These are phyloP conservation scores for Erodium moschatum DNA, from an alignment of 441 rosid genomes.

Conservation along the genomic window DNA sequence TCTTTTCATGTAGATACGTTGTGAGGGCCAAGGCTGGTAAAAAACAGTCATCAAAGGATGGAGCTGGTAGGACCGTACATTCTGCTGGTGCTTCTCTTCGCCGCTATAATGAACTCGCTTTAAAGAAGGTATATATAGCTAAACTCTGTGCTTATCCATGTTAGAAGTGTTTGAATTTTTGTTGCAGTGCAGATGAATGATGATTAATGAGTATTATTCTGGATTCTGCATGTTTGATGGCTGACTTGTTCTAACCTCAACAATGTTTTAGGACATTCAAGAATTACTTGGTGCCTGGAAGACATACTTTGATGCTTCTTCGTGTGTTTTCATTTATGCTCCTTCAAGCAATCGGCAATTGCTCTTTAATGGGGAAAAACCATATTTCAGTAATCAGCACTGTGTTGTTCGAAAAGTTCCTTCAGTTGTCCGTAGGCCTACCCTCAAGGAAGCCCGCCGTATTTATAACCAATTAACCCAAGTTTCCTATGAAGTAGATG, in stretches of 20 bases:
- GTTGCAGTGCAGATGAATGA: not conserved
- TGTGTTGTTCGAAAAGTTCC: constrained; percentile 51
- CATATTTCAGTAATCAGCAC: constrained; percentile 51
- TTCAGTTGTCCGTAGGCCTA: constrained; percentile 70
- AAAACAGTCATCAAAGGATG: constrained; percentile 91
- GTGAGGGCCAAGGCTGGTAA: constrained; percentile 98
- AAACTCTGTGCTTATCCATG: not conserved
- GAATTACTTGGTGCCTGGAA: constrained; percentile 86
- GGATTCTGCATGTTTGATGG: not conserved
- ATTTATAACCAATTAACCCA: constrained; percentile 63
- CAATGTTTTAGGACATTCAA: constrained; percentile 60
- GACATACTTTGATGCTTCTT: constrained; percentile 70
- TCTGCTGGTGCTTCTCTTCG: constrained; percentile 98
- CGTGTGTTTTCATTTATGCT: constrained; percentile 66
- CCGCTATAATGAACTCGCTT: constrained; percentile 78
- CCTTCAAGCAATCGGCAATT: constrained; percentile 75
- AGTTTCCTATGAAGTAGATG: constrained; percentile 48
- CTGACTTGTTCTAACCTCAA: constrained; percentile 1
- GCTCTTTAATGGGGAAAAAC: constrained; percentile 61
- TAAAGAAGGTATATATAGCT: constrained; percentile 60
- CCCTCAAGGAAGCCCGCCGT: constrained; percentile 72
- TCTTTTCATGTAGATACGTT: constrained; percentile 53
- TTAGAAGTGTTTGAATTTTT: not conserved
- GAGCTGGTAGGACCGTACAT: constrained; percentile 66
- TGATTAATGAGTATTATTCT: not conserved